Evolutionary conservation across 495 filamentous ascomycete species (phyloP).

Genomic region (Tuber brumale): DNA sequence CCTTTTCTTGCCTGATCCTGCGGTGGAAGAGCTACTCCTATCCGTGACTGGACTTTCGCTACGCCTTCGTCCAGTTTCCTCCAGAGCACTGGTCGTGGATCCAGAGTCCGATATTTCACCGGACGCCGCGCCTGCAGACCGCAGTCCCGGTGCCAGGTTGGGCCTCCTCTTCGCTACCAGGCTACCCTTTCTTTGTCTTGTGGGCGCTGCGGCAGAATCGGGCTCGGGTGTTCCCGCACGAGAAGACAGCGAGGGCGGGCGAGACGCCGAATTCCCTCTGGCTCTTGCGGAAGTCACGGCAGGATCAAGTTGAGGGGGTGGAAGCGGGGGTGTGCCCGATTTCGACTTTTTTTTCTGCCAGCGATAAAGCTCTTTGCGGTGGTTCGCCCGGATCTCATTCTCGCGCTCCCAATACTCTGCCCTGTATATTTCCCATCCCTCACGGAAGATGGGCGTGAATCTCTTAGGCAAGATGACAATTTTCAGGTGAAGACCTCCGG

Average conservation of each 20-base stretch:
- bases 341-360: not conserved
- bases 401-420: constrained; percentile 95
- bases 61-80: constrained; percentile 5
- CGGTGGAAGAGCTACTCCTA: constrained; percentile 16
- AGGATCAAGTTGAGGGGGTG: not conserved
- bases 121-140: constrained; percentile 7
- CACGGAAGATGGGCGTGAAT: constrained; percentile 89
- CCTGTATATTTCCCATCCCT: constrained; percentile 92
- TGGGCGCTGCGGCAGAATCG: constrained; percentile 16
- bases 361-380: constrained; percentile 52
- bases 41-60: constrained; percentile 35
- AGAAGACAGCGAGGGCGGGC: constrained; percentile 21
- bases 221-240: constrained; percentile 32
- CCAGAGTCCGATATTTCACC: constrained; percentile 38
- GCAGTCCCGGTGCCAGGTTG: constrained; percentile 25
- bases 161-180: constrained; percentile 17
- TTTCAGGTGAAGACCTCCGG: constrained; percentile 85
- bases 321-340: not conserved
- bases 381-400: constrained; percentile 73
- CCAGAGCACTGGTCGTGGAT: constrained; percentile 17
- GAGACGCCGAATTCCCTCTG: not conserved
- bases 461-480: constrained; percentile 87
- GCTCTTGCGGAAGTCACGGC: not conserved
- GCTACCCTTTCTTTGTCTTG: constrained; percentile 20
- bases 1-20: constrained; percentile 14